Evolutionary conservation across 2,329 filamentous ascomycete genomes (phyloP).

Genomic region (Hypoxylon sp.): DNA sequence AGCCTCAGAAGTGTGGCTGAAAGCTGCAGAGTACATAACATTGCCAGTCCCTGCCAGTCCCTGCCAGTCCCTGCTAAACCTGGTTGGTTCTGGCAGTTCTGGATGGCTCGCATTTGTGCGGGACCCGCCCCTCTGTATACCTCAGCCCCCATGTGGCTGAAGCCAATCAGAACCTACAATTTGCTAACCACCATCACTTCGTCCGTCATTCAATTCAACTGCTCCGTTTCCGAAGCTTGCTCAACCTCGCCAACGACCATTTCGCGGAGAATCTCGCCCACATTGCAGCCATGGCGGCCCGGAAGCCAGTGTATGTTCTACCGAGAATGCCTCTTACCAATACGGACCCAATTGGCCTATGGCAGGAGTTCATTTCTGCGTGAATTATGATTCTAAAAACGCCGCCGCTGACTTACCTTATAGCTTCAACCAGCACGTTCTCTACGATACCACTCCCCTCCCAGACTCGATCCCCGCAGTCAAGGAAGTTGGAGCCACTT

Average conservation of each 20-base stretch:
- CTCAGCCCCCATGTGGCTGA: conserved; percentile 48
- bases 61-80: too few relatives aligned
- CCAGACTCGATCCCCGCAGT: conserved; percentile 93
- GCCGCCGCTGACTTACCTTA: conserved; percentile 50
- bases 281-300: conserved; percentile 69
- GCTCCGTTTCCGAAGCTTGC: conserved; percentile 51
- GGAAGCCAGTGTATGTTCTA: conserved; percentile 70
- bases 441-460: conserved; percentile 96
- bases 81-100: conserved; percentile 1
- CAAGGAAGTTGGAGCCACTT: conserved; percentile 92
- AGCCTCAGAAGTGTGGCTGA: conserved; percentile 34
- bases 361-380: not conserved
- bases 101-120: conserved; percentile 1
- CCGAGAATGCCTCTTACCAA: not conserved
- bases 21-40: conserved; percentile 14
- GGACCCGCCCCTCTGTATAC: conserved; percentile 1
- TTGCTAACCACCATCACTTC: conserved; percentile 48
- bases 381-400: conserved; percentile 4
- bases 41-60: too few relatives aligned
- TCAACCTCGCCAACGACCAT: conserved; percentile 39
- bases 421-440: conserved; percentile 94
- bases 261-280: conserved; percentile 40
- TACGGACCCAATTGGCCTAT: conserved; percentile 38
- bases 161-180: conserved; percentile 56
- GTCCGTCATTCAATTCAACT: conserved; percentile 39